These are phyloP conservation scores for Plasmodium gonderi DNA, from an alignment of 169 alveolate species.

Conservation along the genomic window DNA sequence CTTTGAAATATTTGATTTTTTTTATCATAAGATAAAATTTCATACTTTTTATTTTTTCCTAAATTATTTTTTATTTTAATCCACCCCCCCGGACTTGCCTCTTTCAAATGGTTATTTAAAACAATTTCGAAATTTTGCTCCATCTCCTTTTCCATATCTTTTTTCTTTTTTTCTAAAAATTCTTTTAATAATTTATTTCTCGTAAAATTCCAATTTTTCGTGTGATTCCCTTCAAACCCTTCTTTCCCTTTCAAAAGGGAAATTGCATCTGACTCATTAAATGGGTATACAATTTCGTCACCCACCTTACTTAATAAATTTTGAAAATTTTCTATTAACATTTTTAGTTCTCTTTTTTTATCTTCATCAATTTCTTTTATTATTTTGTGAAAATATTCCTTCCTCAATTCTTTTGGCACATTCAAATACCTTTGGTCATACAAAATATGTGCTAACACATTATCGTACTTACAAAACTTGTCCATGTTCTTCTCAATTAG, in stretches of 20 bases:
- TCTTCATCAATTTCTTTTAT: slow-evolving; percentile 38
- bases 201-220: slow-evolving; percentile 12
- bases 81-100: slow-evolving; percentile 22
- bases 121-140: slow-evolving; percentile 17
- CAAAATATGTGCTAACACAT: slow-evolving; percentile 16
- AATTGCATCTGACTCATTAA: slow-evolving; percentile 18
- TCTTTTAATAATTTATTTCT: slow-evolving; percentile 36
- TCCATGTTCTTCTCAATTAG: slow-evolving; percentile 39
- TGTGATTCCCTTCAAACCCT: slow-evolving; percentile 30
- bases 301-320: not conserved
- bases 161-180: slow-evolving; percentile 20
- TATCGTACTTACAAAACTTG: slow-evolving; percentile 40
- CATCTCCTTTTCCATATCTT: slow-evolving; percentile 12
- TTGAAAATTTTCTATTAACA: slow-evolving; percentile 27
- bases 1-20: slow-evolving; percentile 23
- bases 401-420: slow-evolving; percentile 57
- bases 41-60: slow-evolving; percentile 34
- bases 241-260: slow-evolving; percentile 10
- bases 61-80: slow-evolving; percentile 45
- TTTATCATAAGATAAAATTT: slow-evolving; percentile 30
- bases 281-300: slow-evolving; percentile 12
- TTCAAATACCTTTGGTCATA: slow-evolving; percentile 30
- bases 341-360: slow-evolving; percentile 26
- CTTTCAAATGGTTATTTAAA: not conserved
- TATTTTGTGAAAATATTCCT: slow-evolving; percentile 45